Conservation (phyloP, 2,329 filamentous ascomycete genomes). For the Botryotinia narcissicola region DNA sequence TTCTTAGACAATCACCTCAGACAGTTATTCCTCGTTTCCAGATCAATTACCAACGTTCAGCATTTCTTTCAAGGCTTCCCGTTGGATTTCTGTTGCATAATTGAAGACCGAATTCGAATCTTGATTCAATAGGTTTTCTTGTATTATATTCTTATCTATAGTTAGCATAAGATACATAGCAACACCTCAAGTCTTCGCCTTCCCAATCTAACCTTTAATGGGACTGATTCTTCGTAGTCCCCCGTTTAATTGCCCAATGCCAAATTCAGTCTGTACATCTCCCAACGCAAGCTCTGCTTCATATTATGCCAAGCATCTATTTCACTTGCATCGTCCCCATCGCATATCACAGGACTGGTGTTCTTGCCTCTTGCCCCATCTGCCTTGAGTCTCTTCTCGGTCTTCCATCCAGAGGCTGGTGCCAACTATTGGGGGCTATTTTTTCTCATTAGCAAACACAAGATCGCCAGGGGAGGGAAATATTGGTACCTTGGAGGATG, state of each 20-base stretch:
- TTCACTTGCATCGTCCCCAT: too few relatives aligned
- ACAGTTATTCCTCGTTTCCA: neutral
- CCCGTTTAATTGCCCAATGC: neutral
- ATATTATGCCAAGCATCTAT: neutral
- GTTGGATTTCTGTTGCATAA: neutral
- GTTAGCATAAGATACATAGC: neutral
- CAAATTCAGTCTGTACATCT: neutral
- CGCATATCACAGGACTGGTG: neutral
- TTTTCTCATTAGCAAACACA: neutral
- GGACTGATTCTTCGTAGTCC: neutral
- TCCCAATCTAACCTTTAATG: neutral
- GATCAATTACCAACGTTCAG: neutral
- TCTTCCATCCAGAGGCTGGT: slow-evolving; percentile 23
- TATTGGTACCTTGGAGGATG: slow-evolving; percentile 43
- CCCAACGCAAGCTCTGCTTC: neutral
- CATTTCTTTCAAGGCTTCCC: too few relatives aligned
- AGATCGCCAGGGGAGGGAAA: neutral
- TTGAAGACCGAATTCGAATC: neutral
- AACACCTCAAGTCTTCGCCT: neutral
- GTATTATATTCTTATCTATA: neutral
- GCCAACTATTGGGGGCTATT: slow-evolving; percentile 27
- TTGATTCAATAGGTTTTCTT: neutral
- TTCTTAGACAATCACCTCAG: neutral
- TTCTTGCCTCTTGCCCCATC: neutral
- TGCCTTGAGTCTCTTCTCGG: slow-evolving; percentile 19